Evolutionary conservation across 2,329 filamentous ascomycete species (phyloP), one percentile per base, ranked within the genome.

Genomic region (Epichloe uncinata): DNA sequence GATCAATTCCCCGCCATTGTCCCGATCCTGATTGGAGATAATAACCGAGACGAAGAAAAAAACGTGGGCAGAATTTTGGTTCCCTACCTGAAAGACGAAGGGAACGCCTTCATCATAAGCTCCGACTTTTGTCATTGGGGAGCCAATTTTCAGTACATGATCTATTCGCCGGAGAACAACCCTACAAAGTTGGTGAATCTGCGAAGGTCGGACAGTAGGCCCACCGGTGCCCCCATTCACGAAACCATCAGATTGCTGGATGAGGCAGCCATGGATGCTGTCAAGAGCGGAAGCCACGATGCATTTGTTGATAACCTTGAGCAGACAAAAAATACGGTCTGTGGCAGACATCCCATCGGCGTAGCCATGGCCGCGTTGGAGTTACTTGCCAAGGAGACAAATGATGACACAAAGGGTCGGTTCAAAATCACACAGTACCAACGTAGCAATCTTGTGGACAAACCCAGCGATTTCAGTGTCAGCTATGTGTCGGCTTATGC

Each of bases 51-150:
- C 0, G 78, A 82, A 2, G 91, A 97, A 66, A 77, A 78, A 46
- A 69, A 66, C 1, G 79, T 85, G 50, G 93, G 88, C 2, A 60
- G 70, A 26, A 63, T 89, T n/a, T 72, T 98, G 7, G 79, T 85
- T 1, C 82, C 85, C 0, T 95, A 93, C 63, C 69, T 98, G 6
- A 72, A 74, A 35, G 85, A 95, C 57, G 78, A 83, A 0, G 70
- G 75, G 12, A 94, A 87, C 53, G 81, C 84, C 1, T 96, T 97
- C 63, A 77, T 98, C 53, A 77, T 97, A 55, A 93, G 86, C 64
- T 95, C 89, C 1, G 93, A 98, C 65, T 98, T 98, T 65, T 96
- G 91, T 56, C 93, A 98, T 66, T 98, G 93, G 93, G 93, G 93
- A 11, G 58, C 73, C 0, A 77, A 87, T 45, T 98, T 96, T 66